A percentile compares a stretch with the other conserved stretches of the same genome.
These are phyloP conservation scores for Penicillium frequentans DNA, from an alignment of 2,329 filamentous ascomycete genomes.

Conservation along the genomic window DNA sequence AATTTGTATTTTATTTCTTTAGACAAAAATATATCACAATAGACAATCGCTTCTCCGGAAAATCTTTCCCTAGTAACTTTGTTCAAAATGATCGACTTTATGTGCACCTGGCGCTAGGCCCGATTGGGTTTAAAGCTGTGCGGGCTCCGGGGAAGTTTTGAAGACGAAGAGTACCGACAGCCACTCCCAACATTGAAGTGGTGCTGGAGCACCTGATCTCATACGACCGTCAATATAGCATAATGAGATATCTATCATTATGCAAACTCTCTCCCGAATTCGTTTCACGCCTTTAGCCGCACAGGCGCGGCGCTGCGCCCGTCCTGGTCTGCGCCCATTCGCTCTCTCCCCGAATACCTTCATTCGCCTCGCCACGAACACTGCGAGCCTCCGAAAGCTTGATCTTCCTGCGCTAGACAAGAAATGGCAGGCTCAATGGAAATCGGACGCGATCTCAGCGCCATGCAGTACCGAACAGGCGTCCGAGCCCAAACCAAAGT, in stretches of 20 bases:
- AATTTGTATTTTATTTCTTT: background rate
- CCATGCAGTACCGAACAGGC: background rate
- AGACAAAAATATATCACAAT: background rate
- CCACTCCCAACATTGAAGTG: background rate
- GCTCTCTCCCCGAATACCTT: conserved; percentile 14
- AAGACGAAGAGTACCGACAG: conserved; percentile 5
- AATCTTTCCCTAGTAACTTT: background rate
- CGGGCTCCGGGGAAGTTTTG: conserved; percentile 22
- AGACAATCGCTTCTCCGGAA: background rate
- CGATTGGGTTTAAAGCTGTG: conserved; percentile 17
- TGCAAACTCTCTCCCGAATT: conserved; percentile 30
- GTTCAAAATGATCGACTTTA: background rate
- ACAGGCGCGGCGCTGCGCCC: conserved; percentile 18
- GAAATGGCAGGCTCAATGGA: conserved; percentile 59
- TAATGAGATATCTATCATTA: conserved; percentile 24
- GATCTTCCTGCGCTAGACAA: conserved; percentile 50
- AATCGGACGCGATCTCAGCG: conserved; percentile 14
- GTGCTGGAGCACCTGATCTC: background rate
- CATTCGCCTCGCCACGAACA: conserved; percentile 28
- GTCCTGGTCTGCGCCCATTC: conserved; percentile 9
- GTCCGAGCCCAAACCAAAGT: conserved; percentile 39
- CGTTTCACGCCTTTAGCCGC: conserved; percentile 25
- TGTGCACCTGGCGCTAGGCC: conserved; percentile 19
- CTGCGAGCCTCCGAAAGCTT: conserved; percentile 27
- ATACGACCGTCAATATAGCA: conserved; percentile 3